Conservation (phyloP, 2,329 filamentous ascomycete genomes). For the Pseudogymnoascus sp. region DNA sequence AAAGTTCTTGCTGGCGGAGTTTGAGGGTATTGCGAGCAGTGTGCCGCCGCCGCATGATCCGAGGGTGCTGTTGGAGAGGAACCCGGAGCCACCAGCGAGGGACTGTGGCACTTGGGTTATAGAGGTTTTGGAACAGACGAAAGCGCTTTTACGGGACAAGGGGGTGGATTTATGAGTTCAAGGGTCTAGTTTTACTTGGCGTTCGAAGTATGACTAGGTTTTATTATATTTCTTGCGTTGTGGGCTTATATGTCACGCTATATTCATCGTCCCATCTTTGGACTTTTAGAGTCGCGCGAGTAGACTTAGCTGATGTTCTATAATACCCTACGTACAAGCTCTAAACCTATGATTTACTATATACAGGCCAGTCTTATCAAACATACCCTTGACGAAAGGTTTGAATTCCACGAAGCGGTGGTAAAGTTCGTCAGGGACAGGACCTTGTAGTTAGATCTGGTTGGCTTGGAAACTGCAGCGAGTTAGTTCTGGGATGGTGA, state of each 20-base stretch:
- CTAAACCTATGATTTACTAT: no score
- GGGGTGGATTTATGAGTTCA: neutral
- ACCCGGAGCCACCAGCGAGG: neutral
- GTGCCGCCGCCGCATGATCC: neutral
- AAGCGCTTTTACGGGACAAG: neutral
- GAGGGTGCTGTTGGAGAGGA: neutral
- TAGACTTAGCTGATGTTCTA: neutral
- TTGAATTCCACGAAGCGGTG: constrained; percentile 91
- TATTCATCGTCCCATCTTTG: neutral
- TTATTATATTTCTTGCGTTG: neutral
- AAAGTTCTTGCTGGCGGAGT: neutral
- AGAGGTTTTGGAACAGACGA: constrained; percentile 22
- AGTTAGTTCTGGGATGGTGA: constrained; percentile 15
- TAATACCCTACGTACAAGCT: neutral
- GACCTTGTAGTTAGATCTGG: constrained; percentile 78
- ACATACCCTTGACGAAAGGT: constrained; percentile 84
- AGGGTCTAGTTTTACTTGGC: neutral
- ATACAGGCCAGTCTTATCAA: constrained; percentile 66
- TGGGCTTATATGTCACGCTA: neutral
- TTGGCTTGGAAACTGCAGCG: constrained; percentile 73
- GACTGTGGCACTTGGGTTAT: constrained; percentile 30
- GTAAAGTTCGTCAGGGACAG: constrained; percentile 71
- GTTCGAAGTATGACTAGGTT: neutral
- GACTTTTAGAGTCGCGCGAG: neutral
- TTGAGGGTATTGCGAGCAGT: neutral